phyloP scores from a whole-genome alignment of 2,329 filamentous ascomycete genomes.

The Fusarium euwallaceae region DNA sequence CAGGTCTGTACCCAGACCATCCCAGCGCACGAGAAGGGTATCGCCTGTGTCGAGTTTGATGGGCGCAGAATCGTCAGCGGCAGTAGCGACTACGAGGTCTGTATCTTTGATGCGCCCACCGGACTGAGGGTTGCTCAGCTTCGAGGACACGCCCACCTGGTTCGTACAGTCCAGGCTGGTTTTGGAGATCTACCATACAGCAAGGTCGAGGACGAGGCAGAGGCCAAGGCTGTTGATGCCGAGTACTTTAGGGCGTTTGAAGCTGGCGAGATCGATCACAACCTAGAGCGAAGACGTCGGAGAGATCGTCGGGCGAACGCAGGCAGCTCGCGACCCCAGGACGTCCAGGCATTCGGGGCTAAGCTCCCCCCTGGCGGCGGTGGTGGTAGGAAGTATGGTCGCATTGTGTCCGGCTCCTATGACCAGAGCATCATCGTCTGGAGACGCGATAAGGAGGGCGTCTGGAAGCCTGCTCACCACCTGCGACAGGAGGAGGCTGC shows the following conservation, averaged over 20 bases:
- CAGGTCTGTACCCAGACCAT: constrained; percentile 83
- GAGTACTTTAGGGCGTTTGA: constrained; percentile 76
- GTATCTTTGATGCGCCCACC: constrained; percentile 90
- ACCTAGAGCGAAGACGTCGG: constrained; percentile 49
- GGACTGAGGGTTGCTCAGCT: constrained; percentile 92
- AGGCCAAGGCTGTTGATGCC: constrained; percentile 80
- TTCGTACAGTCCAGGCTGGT: constrained; percentile 93
- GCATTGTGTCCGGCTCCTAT: constrained; percentile 98
- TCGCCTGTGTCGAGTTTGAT: constrained; percentile 97
- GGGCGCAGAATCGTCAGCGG: constrained; percentile 93
- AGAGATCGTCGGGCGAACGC: constrained; percentile 69
- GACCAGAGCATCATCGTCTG: constrained; percentile 97
- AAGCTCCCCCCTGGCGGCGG: constrained; percentile 92
- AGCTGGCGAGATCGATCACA: constrained; percentile 61
- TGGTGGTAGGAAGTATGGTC: constrained; percentile 87
- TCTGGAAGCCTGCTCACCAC: constrained; percentile 84
- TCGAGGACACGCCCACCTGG: constrained; percentile 83
- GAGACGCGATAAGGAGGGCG: constrained; percentile 86
- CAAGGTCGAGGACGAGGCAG: constrained; percentile 77
- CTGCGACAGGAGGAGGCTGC: constrained; percentile 81
- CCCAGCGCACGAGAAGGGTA: constrained; percentile 91
- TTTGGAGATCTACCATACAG: constrained; percentile 91
- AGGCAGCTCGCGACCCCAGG: constrained; percentile 79
- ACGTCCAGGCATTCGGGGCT: constrained; percentile 84
- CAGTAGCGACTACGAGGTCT: constrained; percentile 95